phyloP scores from a whole-genome alignment of 352 stramenopile species.

The Globisporangium spinosum region DNA sequence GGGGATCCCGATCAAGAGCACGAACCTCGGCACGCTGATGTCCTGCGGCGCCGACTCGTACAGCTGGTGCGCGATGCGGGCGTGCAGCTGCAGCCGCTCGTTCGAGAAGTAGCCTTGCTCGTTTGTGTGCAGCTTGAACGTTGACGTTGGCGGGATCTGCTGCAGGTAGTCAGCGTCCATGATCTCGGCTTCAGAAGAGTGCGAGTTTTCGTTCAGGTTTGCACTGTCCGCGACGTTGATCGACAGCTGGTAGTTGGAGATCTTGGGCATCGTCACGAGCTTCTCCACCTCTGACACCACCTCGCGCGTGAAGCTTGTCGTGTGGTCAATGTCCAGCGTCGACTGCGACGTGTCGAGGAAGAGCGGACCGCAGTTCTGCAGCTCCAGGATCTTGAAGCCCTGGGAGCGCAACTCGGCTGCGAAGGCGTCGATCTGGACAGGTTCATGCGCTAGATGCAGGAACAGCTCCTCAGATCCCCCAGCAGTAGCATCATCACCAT shows the following conservation, averaged over 20 bases:
- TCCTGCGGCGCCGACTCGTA: constrained; percentile 56
- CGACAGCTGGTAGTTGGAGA: constrained; percentile 23
- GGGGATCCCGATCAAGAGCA: constrained; percentile 65
- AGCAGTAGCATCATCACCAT: neutral
- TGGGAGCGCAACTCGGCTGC: constrained; percentile 29
- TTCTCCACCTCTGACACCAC: constrained; percentile 53
- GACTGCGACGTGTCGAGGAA: constrained; percentile 65
- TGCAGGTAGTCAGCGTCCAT: constrained; percentile 40
- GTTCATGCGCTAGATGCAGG: constrained; percentile 54
- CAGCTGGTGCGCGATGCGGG: constrained; percentile 69
- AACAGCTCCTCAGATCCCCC: constrained; percentile 19
- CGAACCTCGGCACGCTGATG: constrained; percentile 52
- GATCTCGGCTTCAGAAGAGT: constrained; percentile 35
- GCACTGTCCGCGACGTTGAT: constrained; percentile 2
- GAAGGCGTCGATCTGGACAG: constrained; percentile 39
- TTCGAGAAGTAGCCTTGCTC: constrained; percentile 56
- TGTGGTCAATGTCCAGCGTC: constrained; percentile 53
- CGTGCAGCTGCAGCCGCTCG: constrained; percentile 58
- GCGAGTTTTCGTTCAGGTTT: constrained; percentile 2
- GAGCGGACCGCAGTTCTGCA: constrained; percentile 53
- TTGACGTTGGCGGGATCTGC: constrained; percentile 37
- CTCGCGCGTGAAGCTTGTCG: constrained; percentile 47
- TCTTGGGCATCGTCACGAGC: constrained; percentile 28
- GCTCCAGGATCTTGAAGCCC: constrained; percentile 43
- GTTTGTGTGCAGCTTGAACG: constrained; percentile 60